Base-by-base conservation (phyloP, 176 grass and related monocot species). In the Melocanna baccifera region DNA sequence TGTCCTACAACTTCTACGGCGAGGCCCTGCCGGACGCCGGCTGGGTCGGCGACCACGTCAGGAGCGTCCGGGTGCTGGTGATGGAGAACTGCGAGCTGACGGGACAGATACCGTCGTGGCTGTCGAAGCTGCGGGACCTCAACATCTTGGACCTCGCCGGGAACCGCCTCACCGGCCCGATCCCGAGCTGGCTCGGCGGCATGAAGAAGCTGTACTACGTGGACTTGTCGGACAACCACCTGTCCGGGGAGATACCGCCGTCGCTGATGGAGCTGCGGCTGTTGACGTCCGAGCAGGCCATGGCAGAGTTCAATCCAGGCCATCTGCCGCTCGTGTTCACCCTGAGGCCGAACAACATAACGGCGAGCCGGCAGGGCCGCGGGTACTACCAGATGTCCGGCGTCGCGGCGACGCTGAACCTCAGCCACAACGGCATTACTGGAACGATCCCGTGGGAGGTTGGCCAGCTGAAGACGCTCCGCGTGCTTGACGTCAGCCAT, bases 151-250 rank as follows among this genome's bases (percentile, higher is more conserved):
- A 89, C 25, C 90, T 92, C 58, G 51, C 74, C 16, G 71, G 36
- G 30, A 92, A 92, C 67, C 30, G 37, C 32, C 86, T 92, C 52
- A 86, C 83, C 28, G 90, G 86, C 0, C 58, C 66, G 32, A 79
- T 92, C 62, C 90, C 90, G 20, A 79, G 13, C 22, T 89, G 86
- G 86, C 67, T 92, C 37, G 86, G 86, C 19, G 6, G 19, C 46
- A 61, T 92, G 79, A 81, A 71, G 48, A 86, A 56, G 13, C 83
- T 92, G 3, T 89, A 83, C 69, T 92, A 92, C 53, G 12, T 92
- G 12, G 90, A 92, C 79, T 12, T 92, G 48, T 89, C 90, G 0
- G 59, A 22, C 11, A 92, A 92, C 78, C 50, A 45, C 5, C 65
- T 92, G 1, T 74, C 74, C 30, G 86, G 90, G 0, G 72, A 73